These are phyloP conservation scores for Quercus mongolica DNA, from an alignment of 306 rosid genomes.

Conservation along the genomic window DNA sequence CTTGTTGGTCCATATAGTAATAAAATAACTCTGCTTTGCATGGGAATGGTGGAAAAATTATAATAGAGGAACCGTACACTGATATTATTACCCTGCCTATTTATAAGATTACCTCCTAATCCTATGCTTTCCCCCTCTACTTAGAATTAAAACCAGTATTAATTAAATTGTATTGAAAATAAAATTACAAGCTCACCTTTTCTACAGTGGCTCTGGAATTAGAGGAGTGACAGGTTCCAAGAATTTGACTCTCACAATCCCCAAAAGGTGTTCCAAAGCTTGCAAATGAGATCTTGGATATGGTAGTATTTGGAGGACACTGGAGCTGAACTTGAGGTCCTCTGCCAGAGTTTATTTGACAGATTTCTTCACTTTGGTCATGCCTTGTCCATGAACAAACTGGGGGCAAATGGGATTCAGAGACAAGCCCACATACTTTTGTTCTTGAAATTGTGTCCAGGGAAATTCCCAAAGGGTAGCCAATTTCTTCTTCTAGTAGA, in stretches of 20 bases:
- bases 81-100: too few relatives aligned
- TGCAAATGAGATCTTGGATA: slow-evolving; percentile 40
- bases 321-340: background rate
- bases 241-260: slow-evolving; percentile 7
- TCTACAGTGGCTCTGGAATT: background rate
- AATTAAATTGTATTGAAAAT: background rate
- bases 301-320: slow-evolving; percentile 27
- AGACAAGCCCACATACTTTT: slow-evolving; percentile 31
- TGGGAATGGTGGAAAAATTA: too few relatives aligned
- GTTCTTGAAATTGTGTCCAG: slow-evolving; percentile 31
- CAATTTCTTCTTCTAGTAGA: slow-evolving; percentile 72
- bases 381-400: slow-evolving; percentile 28
- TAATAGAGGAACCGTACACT: too few relatives aligned
- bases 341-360: background rate
- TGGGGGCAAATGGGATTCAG: slow-evolving; percentile 36
- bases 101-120: too few relatives aligned
- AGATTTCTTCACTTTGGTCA: background rate
- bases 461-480: slow-evolving; percentile 46
- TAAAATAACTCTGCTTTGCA: too few relatives aligned
- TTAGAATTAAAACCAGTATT: too few relatives aligned
- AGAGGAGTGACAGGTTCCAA: slow-evolving; percentile 6
- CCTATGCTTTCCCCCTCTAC: too few relatives aligned
- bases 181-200: background rate
- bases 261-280: slow-evolving; percentile 54
- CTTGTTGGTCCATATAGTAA: too few relatives aligned